These are phyloP conservation scores for Pseudogymnoascus sp. DNA, from an alignment of 2,329 filamentous ascomycete species.

Conservation along the genomic window DNA sequence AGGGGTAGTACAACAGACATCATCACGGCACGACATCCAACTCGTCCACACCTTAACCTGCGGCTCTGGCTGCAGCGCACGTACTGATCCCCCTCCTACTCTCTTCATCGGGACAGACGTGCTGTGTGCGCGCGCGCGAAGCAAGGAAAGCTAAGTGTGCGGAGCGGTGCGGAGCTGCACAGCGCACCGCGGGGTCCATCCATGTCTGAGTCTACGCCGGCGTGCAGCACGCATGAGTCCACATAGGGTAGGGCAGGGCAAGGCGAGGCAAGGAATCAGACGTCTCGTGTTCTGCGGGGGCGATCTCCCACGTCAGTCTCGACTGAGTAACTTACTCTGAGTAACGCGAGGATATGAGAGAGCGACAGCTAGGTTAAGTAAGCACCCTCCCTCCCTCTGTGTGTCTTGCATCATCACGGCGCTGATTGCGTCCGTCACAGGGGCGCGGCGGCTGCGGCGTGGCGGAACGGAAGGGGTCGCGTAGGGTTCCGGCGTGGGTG, in stretches of 20 bases:
- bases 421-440: not conserved
- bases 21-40: not conserved
- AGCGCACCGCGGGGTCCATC: conserved; percentile 4
- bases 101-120: not conserved
- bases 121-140: not conserved
- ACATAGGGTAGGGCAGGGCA: conserved; percentile 2
- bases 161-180: conserved; percentile 1
- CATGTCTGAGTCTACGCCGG: not conserved
- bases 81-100: not conserved
- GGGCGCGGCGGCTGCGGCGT: conserved; percentile 3
- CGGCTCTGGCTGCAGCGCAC: not conserved
- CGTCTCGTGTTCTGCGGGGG: not conserved
- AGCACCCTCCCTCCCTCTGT: not conserved
- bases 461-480: conserved; percentile 2
- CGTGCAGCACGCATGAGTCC: conserved; percentile 1
- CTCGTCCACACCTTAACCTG: not conserved
- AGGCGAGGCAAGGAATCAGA: not conserved
- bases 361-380: not conserved
- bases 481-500: not conserved
- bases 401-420: not conserved
- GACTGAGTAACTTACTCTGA: not conserved
- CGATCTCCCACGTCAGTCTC: not conserved
- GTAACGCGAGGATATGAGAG: not conserved
- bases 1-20: not conserved
- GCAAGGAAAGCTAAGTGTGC: not conserved